phyloP scores from a whole-genome alignment of 768 basidiomycete species.

The Pilatotrama ljubarskyi region DNA sequence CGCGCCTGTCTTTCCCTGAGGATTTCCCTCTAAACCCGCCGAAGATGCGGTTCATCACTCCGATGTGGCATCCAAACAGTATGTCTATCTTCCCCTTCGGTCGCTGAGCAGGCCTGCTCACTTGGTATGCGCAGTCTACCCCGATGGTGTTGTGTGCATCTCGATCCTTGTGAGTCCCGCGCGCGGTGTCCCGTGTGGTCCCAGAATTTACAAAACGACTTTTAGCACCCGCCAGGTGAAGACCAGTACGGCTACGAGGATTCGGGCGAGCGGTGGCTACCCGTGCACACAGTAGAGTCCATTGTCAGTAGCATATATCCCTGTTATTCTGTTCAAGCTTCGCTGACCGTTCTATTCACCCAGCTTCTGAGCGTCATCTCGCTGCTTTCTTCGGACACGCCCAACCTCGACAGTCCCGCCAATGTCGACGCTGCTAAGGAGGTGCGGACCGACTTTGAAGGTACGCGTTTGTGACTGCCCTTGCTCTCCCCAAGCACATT shows the following conservation, averaged over 20 bases:
- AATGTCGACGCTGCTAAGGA: conserved; percentile 97
- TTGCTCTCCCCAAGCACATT: not conserved
- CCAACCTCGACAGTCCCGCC: conserved; percentile 91
- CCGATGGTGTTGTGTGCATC: conserved; percentile 91
- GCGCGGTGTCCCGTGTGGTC: no score
- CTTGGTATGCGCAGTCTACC: conserved; percentile 64
- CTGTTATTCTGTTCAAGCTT: not conserved
- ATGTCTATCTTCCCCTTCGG: conserved; percentile 29
- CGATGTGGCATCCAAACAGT: conserved; percentile 99
- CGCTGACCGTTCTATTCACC: not conserved
- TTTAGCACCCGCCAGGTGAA: conserved; percentile 89
- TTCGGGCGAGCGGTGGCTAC: conserved; percentile 96
- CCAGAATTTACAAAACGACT: conserved; percentile 5
- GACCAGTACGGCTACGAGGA: conserved; percentile 98
- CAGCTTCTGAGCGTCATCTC: conserved; percentile 97
- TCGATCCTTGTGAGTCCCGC: conserved; percentile 78
- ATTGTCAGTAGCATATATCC: conserved; percentile 58
- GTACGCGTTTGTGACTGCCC: conserved; percentile 39
- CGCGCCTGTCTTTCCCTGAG: conserved; percentile 81
- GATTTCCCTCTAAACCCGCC: conserved; percentile 92
- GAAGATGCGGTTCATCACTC: conserved; percentile 94
- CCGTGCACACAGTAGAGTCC: conserved; percentile 95
- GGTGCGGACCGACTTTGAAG: conserved; percentile 60
- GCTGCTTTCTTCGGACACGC: conserved; percentile 86
- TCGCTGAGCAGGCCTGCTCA: not conserved